Base-by-base conservation (phyloP, 768 basidiomycete species). In the Punctularia strigosozonata region DNA sequence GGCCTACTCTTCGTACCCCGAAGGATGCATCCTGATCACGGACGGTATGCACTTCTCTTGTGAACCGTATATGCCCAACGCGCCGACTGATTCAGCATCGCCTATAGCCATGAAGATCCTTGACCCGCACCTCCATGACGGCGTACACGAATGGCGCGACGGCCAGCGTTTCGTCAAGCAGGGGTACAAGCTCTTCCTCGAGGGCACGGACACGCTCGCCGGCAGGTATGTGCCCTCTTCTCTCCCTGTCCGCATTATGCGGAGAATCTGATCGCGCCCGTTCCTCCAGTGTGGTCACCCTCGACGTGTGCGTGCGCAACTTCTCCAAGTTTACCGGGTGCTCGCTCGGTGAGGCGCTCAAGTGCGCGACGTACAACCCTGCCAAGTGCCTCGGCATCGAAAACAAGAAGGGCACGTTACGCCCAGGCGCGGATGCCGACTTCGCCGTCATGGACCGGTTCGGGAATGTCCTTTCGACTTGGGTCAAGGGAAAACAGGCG, bases 21-120 rank as follows among this genome's bases (percentile, higher is more conserved):
- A 89, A 6, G 84, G 88, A 2, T 91, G 88, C 50, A 77, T 94
- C 25, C 67, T 94, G 36, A 80, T 92, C 43, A 91, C 90, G 0
- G 90, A 94, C 59, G 87, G 88, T 90, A 51, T 56, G 14, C 22
- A 30, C 6, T 39, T 18, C 15, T 18, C 25, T 26, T 25, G 13
- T 24, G 7, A 12, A 5, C 18, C 21, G 6, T 15, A 10, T 31
- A 34, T 15, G 31, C 25, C 21, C 15, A 34, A 23, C 7, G 18
- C 22, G 5, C 23, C 30, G 25, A 21, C 39, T 30, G 21, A 18
- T 34, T 18, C 10, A 34, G n/a, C 33, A 10, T 34, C 18, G 13
- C 24, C 10, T 37, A 35, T 54, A 88, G 86, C 86, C 6, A 81
- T 86, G 77, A 80, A 80, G 50, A 77, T 88, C 41, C 65, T 94